Evolutionary conservation across 2,329 filamentous ascomycete species (phyloP), one percentile per base, ranked within the genome.

Genomic region (Tolypocladium tropicale): DNA sequence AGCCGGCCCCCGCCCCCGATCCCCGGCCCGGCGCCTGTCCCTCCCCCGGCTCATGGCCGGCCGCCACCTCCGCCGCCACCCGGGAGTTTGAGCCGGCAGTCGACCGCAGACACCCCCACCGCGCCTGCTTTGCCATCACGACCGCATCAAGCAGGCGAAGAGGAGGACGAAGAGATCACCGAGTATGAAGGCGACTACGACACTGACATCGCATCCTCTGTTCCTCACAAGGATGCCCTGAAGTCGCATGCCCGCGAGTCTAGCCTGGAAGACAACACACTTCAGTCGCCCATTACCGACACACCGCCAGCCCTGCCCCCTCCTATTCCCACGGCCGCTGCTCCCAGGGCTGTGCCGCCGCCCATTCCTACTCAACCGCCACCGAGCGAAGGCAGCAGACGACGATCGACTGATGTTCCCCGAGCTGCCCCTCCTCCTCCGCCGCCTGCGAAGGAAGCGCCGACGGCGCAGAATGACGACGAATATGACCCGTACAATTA

Each of bases 101-200:
- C 84, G 7, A 86, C 85, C 2, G 73, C 75, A 52, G 82, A 86
- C 61, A 77, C 76, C 54, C 74, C 74, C 52, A 63, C 68, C 2
- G 63, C 73, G 12, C 72, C 76, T 14, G 73, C 34, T 10, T 34
- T 55, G 23, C 56, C 79, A 28, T 62, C 72, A 55, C 66, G 78
- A 59, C 71, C 71, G 12, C 62, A 65, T 11, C 70, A 74, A 56
- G 75, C 75, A 58, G 79, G 74, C 28, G 86, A 88, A 34, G 84
- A 84, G 34, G 85, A 86, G 16, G 85, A 84, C 30, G 90, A 88
- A 57, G 91, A 95, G 65, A 81, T 90, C 36, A 95, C 90, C 0
- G 93, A 96, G 67, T 97, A 97, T 66, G 94, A 99, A 68, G 94
- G 93, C 7, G 94, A 97, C 67, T 97, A 97, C 68, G 94, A 97